Percentiles rank a stretch among this genome's conserved stretches.
Conservation (phyloP, 2,329 filamentous ascomycete species). For the Talaromyces sp. region DNA sequence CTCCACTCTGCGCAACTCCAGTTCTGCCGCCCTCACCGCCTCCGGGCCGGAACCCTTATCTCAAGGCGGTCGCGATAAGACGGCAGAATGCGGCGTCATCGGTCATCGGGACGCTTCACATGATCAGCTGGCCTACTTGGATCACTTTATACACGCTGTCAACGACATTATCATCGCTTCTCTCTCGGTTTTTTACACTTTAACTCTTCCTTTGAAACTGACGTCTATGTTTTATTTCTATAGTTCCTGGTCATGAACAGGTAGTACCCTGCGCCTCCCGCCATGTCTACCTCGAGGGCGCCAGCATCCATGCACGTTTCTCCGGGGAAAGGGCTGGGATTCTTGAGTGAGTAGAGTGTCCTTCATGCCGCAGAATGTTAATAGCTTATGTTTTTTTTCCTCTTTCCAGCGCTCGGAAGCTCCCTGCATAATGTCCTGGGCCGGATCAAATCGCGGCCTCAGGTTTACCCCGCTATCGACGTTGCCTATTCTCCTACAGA, state of each 20-base stretch:
- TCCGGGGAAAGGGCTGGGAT: constrained; percentile 62
- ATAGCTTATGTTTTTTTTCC: constrained; percentile 5
- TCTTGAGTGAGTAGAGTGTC: constrained; percentile 43
- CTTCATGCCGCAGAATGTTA: constrained; percentile 5
- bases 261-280: constrained; percentile 11
- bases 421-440: constrained; percentile 87
- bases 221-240: neutral
- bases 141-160: neutral
- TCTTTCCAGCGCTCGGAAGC: constrained; percentile 67
- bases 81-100: constrained; percentile 7
- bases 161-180: neutral
- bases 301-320: constrained; percentile 53
- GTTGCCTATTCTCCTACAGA: constrained; percentile 70
- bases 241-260: constrained; percentile 7
- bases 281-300: constrained; percentile 30
- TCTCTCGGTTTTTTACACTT: neutral
- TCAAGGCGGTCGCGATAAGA: constrained; percentile 13
- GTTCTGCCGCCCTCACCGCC: constrained; percentile 5
- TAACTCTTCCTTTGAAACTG: neutral
- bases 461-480: constrained; percentile 76
- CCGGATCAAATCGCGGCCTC: constrained; percentile 80
- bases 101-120: constrained; percentile 18
- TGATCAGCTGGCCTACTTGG: constrained; percentile 12
- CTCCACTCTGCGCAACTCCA: constrained; percentile 1
- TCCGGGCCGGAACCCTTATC: neutral